Percentiles rank a stretch among this genome's conserved stretches.
Evolutionary conservation across 441 rosid genomes (phyloP).

Genomic region (Erodium moschatum): DNA sequence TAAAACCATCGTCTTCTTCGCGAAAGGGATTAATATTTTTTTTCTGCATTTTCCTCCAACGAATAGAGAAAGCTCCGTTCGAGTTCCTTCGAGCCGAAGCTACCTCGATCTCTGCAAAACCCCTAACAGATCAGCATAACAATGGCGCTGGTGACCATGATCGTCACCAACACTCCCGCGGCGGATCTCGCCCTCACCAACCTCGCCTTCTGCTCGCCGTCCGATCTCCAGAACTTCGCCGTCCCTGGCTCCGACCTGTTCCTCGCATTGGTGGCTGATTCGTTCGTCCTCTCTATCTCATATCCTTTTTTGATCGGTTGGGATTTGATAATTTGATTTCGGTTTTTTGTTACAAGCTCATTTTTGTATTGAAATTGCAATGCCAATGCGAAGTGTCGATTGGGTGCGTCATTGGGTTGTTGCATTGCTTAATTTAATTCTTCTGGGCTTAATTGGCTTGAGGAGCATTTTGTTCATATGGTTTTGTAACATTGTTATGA

Average conservation of each 20-base stretch:
- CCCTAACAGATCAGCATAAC: not conserved
- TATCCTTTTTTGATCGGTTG: slow-evolving; percentile 45
- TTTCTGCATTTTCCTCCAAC: not conserved
- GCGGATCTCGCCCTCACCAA: slow-evolving; percentile 76
- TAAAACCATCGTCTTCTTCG: not conserved
- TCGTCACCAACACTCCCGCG: slow-evolving; percentile 64
- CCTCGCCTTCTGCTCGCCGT: slow-evolving; percentile 67
- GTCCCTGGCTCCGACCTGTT: slow-evolving; percentile 65
- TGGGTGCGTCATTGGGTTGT: not conserved
- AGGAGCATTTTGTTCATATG: not conserved
- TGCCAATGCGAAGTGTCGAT: not conserved
- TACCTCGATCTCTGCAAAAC: slow-evolving; percentile 7
- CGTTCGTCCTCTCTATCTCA: slow-evolving; percentile 61
- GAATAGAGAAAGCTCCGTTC: not conserved
- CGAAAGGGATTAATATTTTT: no score
- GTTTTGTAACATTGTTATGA: not conserved
- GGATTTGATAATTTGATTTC: not conserved
- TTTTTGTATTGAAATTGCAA: not conserved
- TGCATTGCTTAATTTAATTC: not conserved
- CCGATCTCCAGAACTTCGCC: slow-evolving; percentile 69
- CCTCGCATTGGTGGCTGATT: slow-evolving; percentile 56
- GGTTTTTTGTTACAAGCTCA: not conserved
- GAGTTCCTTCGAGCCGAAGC: slow-evolving; percentile 10
- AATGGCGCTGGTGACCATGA: slow-evolving; percentile 35
- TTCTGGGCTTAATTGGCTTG: not conserved